Evolutionary conservation across 1,284 basidiomycete species (phyloP).

Genomic region (Amylostereum chailletii): DNA sequence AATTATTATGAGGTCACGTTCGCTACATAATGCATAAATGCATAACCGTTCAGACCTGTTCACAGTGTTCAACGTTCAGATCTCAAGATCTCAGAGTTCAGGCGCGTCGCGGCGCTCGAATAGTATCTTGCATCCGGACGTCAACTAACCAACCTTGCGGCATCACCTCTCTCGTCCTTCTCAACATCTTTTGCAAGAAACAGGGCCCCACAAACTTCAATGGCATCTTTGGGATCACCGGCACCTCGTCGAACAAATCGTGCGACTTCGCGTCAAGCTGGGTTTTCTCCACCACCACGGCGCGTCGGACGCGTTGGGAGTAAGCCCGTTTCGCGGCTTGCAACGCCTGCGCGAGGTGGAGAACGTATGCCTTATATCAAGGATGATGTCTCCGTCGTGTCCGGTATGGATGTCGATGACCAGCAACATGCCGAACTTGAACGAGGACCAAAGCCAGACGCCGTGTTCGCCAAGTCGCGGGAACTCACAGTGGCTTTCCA

Average conservation of each 20-base stretch:
- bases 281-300: constrained; percentile 14
- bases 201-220: too few relatives aligned
- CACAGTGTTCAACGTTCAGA: too few relatives aligned
- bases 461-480: constrained; percentile 62
- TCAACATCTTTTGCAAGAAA: too few relatives aligned
- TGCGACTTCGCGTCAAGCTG: constrained; percentile 8
- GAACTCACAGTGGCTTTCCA: constrained; percentile 65
- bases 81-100: too few relatives aligned
- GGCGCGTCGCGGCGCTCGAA: too few relatives aligned
- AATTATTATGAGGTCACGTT: too few relatives aligned
- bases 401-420: constrained; percentile 63
- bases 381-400: constrained; percentile 29
- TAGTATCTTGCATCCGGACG: too few relatives aligned
- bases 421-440: constrained; percentile 18
- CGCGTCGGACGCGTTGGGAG: constrained; percentile 11
- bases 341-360: constrained; percentile 17
- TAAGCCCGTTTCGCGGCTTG: constrained; percentile 21
- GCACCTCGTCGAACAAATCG: constrained; percentile 20
- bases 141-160: too few relatives aligned
- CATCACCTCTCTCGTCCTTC: too few relatives aligned
- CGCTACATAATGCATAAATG: too few relatives aligned
- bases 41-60: too few relatives aligned
- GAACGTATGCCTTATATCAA: constrained; percentile 9
- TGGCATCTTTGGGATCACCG: constrained; percentile 6
- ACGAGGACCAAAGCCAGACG: constrained; percentile 33